Evolutionary conservation across 108 stramenopile species (phyloP), one percentile per base, ranked within the genome.

Genomic region (Skeletonema menzelii): DNA sequence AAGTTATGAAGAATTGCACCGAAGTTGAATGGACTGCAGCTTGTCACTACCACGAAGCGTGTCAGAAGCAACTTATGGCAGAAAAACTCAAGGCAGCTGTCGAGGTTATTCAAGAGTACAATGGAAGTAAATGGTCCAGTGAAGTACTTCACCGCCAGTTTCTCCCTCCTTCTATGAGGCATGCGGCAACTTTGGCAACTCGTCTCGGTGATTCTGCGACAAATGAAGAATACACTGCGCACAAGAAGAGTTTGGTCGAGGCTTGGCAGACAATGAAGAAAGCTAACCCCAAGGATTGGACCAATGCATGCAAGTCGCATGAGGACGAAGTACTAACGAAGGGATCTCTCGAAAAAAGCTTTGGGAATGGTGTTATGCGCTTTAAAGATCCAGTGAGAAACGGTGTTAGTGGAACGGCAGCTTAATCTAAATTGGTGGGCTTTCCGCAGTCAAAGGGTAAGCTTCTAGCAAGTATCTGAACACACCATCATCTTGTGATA

Each of bases 291-390:
- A 31, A 44, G 14, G 68, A 69, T 20, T 76, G 75, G 75, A 42
- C 28, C 30, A 53, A 75, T 11, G 83, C 83, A 4, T 82, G 81
- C 55, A 82, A 74, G 63, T 31, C 57, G 40, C 76, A 84, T 37
- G 80, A 84, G 44, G 73, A 84, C 42, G 73, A 67, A 44, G 61
- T 85, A 46, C 27, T 80, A 0, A 80, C 80, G 73, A 80, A n/a
- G 34, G 67, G 26, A 28, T 5, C 27, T 59, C 59, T 17, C 31
- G 3, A 32, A 13, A 31, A 22, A 5, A 14, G 2, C 63, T 37
- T 38, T 26, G 19, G 56, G 61, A 20, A 42, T 60, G 66, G 66
- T 12, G 26, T 60, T 4, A 47, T 75, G 66, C 65, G 65, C 15
- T 67, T 15, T 30, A 6, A 62, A 12, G 44, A 58, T 8, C 65